Conservation (phyloP, 1,284 basidiomycete species). For the Chiua sp. region DNA sequence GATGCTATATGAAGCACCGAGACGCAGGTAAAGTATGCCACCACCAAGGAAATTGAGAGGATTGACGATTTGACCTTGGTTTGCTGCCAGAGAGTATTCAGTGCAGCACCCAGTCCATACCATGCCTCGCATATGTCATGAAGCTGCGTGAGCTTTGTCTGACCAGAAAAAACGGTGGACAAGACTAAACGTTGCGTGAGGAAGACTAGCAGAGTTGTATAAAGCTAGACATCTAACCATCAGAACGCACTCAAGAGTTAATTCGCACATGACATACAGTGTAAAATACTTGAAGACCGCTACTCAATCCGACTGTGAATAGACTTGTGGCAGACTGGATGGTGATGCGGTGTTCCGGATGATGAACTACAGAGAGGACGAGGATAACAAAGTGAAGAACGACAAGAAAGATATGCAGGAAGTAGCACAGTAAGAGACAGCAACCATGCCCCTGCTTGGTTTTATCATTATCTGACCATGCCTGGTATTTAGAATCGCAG, state of each 20-base stretch:
- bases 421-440: not conserved
- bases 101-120: not conserved
- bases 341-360: not conserved
- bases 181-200: not conserved
- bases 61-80: not conserved
- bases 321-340: not conserved
- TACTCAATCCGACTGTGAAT: not conserved
- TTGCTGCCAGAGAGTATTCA: slow-evolving; percentile 1
- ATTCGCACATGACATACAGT: not conserved
- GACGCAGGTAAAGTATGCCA: not conserved
- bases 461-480: too few relatives aligned
- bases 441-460: not conserved
- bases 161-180: not conserved
- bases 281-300: not conserved
- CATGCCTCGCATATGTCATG: not conserved
- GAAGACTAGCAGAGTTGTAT: not conserved
- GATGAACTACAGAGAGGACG: not conserved
- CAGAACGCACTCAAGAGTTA: not conserved
- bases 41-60: not conserved
- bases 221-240: not conserved
- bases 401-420: not conserved
- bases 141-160: not conserved
- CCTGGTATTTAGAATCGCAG: too few relatives aligned
- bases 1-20: not conserved
- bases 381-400: not conserved